Evolutionary conservation across 768 basidiomycete species (phyloP).

Genomic region (Boletus vermiculosoides): DNA sequence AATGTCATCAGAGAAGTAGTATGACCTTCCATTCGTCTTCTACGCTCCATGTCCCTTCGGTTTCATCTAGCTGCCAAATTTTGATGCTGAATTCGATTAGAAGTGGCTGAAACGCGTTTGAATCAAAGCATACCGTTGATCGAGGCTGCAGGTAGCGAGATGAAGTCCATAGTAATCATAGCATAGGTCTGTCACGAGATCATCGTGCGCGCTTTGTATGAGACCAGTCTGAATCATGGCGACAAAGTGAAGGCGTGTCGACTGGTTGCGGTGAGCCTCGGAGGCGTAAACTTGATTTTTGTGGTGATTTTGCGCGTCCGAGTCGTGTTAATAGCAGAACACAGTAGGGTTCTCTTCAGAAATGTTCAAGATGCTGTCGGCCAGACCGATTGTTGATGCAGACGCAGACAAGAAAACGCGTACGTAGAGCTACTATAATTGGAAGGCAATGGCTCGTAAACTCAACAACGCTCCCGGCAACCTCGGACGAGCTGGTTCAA

Average conservation of each 20-base stretch:
- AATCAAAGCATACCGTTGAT: slow-evolving; percentile 59
- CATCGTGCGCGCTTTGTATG: slow-evolving; percentile 73
- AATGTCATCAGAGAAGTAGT: not conserved
- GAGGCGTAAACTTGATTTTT: not conserved
- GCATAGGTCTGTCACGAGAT: slow-evolving; percentile 80
- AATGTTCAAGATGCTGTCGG: not conserved
- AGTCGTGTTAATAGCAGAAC: not conserved
- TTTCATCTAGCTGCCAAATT: slow-evolving; percentile 77
- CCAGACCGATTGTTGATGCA: not conserved
- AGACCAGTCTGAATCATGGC: slow-evolving; percentile 77
- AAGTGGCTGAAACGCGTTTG: slow-evolving; percentile 9
- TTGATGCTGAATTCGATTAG: slow-evolving; percentile 55
- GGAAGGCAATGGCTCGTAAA: too few relatives aligned
- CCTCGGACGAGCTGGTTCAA: too few relatives aligned
- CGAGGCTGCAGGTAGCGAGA: slow-evolving; percentile 78
- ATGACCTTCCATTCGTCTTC: slow-evolving; percentile 92
- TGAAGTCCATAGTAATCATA: slow-evolving; percentile 90
- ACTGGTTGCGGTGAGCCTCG: not conserved
- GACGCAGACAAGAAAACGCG: not conserved
- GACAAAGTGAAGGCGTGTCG: not conserved
- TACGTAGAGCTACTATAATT: not conserved
- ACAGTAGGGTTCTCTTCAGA: not conserved
- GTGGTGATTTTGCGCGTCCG: not conserved
- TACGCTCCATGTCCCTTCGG: slow-evolving; percentile 67
- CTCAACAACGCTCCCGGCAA: too few relatives aligned